Evolutionary conservation across 2,329 filamentous ascomycete genomes (phyloP).

Genomic region (Hymenotorrendiella dingleyae): DNA sequence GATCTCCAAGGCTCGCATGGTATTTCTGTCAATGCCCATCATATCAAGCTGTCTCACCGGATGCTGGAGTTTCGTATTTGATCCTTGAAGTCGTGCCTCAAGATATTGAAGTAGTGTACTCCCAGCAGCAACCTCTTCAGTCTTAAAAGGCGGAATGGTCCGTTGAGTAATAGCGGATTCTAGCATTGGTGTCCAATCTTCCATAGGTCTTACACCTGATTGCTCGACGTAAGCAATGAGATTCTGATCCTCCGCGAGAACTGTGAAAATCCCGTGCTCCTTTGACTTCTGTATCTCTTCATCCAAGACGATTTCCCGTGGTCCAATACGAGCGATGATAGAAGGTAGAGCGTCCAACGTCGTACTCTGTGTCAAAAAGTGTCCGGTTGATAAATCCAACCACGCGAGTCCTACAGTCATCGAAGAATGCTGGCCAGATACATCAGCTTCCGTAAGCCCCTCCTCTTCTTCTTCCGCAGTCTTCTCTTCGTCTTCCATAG

Average conservation of each 20-base stretch:
- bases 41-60: conserved; percentile 72
- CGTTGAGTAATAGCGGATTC: conserved; percentile 61
- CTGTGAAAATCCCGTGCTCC: conserved; percentile 55
- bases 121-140: conserved; percentile 68
- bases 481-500: conserved; percentile 14
- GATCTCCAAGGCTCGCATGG: conserved; percentile 82
- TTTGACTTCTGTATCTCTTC: conserved; percentile 51
- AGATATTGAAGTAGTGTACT: conserved; percentile 82
- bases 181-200: conserved; percentile 66
- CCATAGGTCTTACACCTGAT: conserved; percentile 34
- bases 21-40: conserved; percentile 91
- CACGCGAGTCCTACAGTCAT: conserved; percentile 72
- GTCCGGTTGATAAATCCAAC: conserved; percentile 91
- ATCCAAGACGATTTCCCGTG: conserved; percentile 79
- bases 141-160: conserved; percentile 51
- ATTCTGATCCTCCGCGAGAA: conserved; percentile 70
- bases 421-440: conserved; percentile 29
- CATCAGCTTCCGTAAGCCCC: neutral
- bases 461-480: neutral
- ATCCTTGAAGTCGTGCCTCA: conserved; percentile 67
- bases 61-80: conserved; percentile 75
- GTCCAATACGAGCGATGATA: conserved; percentile 73
- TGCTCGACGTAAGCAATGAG: conserved; percentile 66
- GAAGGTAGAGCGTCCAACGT: conserved; percentile 69
- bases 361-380: conserved; percentile 80